Percentiles rank a stretch among this genome's conserved stretches.
phyloP scores from a whole-genome alignment of 2,329 filamentous ascomycete species.

The Fusarium temperatum region DNA sequence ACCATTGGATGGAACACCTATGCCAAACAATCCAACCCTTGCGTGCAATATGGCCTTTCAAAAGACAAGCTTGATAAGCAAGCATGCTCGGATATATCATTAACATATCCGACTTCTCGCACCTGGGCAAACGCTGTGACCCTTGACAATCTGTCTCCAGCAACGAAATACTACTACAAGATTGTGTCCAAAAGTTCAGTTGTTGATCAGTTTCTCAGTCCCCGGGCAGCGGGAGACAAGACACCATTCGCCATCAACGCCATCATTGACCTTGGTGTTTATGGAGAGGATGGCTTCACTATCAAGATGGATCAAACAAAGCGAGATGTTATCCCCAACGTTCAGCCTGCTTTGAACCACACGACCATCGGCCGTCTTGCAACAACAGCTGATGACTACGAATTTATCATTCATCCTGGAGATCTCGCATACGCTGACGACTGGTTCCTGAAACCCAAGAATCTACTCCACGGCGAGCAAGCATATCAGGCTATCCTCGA shows the following conservation, averaged over 20 bases:
- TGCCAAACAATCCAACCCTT: slow-evolving; percentile 8
- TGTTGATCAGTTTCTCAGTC: slow-evolving; percentile 6
- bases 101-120: slow-evolving; percentile 24
- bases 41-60: slow-evolving; percentile 12
- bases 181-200: slow-evolving; percentile 4
- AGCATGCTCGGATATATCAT: slow-evolving; percentile 8
- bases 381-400: slow-evolving; percentile 11
- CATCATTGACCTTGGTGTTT: slow-evolving; percentile 23
- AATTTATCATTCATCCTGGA: slow-evolving; percentile 21
- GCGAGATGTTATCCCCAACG: slow-evolving; percentile 3
- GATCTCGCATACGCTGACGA: slow-evolving; percentile 13
- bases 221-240: slow-evolving; percentile 10
- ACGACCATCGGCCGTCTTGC: slow-evolving; percentile 23
- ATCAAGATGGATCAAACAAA: slow-evolving; percentile 19
- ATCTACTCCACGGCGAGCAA: slow-evolving; percentile 9
- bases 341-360: slow-evolving; percentile 18
- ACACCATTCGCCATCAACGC: slow-evolving; percentile 21
- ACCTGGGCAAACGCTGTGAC: slow-evolving; percentile 18
- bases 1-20: slow-evolving; percentile 25
- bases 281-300: slow-evolving; percentile 19
- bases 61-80: slow-evolving; percentile 1
- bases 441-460: slow-evolving; percentile 19
- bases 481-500: slow-evolving; percentile 20
- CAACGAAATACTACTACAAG: slow-evolving; percentile 20
- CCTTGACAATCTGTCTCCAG: not conserved